Evolutionary conservation across 305 asterid genomes (phyloP).

Genomic region (Fraxinus floribunda): DNA sequence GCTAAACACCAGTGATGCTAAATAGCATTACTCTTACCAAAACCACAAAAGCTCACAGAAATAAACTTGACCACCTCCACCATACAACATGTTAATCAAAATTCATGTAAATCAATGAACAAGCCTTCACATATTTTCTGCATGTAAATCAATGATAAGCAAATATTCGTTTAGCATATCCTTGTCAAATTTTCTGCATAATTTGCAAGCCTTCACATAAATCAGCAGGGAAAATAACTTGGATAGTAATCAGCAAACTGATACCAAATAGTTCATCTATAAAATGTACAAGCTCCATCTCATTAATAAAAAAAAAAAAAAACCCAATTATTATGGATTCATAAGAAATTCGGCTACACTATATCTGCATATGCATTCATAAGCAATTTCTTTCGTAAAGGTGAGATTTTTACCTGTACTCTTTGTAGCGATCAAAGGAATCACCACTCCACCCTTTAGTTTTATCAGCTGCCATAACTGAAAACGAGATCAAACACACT

Average conservation of each 20-base stretch:
- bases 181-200: not conserved
- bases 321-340: not conserved
- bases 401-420: conserved; percentile 56
- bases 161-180: not conserved
- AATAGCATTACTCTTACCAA: no score
- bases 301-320: not conserved
- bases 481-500: conserved; percentile 60
- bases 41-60: not conserved
- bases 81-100: not conserved
- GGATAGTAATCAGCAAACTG: not conserved
- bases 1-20: not conserved
- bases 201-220: not conserved
- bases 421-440: conserved; percentile 82
- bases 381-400: not conserved
- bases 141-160: not conserved
- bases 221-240: not conserved
- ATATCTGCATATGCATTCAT: not conserved
- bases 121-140: no score
- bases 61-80: not conserved
- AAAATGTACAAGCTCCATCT: not conserved
- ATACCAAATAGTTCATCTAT: not conserved
- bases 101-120: not conserved
- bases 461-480: conserved; percentile 78
- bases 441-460: conserved; percentile 96
- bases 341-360: not conserved